These are phyloP conservation scores for Puccinia novopanici DNA, from an alignment of 1,284 basidiomycete species.

Conservation along the genomic window DNA sequence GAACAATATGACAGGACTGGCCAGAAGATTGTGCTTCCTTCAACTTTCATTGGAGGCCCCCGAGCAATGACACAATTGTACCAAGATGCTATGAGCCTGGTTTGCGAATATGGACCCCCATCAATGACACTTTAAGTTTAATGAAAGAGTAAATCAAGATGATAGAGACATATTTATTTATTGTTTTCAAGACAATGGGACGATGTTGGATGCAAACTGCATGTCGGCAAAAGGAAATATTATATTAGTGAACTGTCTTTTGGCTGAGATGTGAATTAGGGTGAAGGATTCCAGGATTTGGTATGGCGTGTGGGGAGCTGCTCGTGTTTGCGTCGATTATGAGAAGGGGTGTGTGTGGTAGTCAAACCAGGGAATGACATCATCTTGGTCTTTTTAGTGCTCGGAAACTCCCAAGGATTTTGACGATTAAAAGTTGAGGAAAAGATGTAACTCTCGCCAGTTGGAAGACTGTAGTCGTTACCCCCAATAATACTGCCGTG, in stretches of 20 bases:
- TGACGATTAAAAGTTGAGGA: background rate
- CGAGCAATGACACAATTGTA: constrained; percentile 60
- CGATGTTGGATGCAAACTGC: background rate
- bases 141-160: no score
- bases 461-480: constrained; percentile 1
- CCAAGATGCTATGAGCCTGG: constrained; percentile 60
- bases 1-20: no score
- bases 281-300: background rate
- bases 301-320: background rate
- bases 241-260: background rate
- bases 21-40: constrained; percentile 57
- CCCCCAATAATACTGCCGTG: background rate
- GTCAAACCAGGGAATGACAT: background rate
- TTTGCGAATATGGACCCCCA: constrained; percentile 56
- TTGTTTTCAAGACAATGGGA: background rate
- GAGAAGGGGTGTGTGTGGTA: no score
- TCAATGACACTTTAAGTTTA: no score
- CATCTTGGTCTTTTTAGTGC: background rate
- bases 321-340: background rate
- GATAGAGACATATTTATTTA: no score
- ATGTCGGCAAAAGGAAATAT: background rate
- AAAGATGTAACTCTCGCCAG: constrained; percentile 11
- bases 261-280: background rate
- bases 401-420: background rate
- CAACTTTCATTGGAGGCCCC: constrained; percentile 59